Evolutionary conservation across 805 yeast genomes (phyloP), one percentile per base, ranked within the genome.

Genomic region (Blastobotrys parvus): DNA sequence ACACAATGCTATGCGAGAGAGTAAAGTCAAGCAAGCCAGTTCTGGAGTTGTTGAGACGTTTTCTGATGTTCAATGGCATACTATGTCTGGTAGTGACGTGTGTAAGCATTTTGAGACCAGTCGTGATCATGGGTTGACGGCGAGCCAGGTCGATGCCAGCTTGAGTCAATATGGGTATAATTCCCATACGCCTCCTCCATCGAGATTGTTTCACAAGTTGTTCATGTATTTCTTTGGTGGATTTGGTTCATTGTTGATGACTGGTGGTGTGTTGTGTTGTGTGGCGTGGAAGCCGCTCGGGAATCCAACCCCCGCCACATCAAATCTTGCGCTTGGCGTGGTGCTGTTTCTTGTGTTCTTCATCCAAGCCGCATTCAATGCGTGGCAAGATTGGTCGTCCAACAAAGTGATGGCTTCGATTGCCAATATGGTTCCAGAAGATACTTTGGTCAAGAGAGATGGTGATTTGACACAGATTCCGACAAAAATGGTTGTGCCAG

Each of bases 401-500:
- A 67, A 73, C 3, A 62, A 63, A 40, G 74, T 71, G 32, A 68
- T 71, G 74, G 65, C 64, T 25, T 70, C 75, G 2, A 71, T 71
- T 41, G 61, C 60, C 45, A 52, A 54, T 39, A 61, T 71, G 69
- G 55, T 71, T 17, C 72, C 75, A 6, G 48, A 52, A 10, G 65
- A 63, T 16, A 65, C 6, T 55, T 55, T 30, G 62, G 88, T 85
- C 57, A 71, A 88, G 62, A 80, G 96, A 74, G 80, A 86, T 65
- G 90, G 94, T 68, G 68, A 72, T 49, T 64, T 80, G 50, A 65
- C 73, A 56, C 94, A 84, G 70, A 68, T 86, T 54, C 79, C 79
- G 56, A 80, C 95, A 55, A 76, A 75, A 57, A 92, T 86, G 64
- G 78, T 87, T 62, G 95, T 87, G 62, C 95, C 95, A 54, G 96